Evolutionary conservation across 163 green algal species (phyloP), one percentile per base, ranked within the genome.

Genomic region (Chloroidium sp.): DNA sequence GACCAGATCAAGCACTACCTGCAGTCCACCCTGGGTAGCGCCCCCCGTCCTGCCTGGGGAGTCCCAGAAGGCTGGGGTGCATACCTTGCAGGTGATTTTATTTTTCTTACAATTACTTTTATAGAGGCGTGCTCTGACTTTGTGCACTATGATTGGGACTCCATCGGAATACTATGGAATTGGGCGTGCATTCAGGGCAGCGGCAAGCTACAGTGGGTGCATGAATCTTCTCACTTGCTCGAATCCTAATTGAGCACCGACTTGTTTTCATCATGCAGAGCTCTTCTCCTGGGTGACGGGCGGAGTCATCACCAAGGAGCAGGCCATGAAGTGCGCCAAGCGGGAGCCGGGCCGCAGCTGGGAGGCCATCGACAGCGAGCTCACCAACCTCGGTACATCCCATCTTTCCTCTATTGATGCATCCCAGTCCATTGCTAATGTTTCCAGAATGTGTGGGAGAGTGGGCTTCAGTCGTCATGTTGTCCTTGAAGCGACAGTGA

Each of bases 1-100:
- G 88, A 93, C 60, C 90, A 95, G 82, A 96, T 96, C 75, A 95
- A 93, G 72, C 69, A 81, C 2, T 97, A 96, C 85, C 85, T 97
- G 57, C 83, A 89, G 1, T 80, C 76, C 8, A 90, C 87, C 14
- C 84, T 97, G 79, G 93, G 92, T 0, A 84, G 91, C 13, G 92
- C 91, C 1, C 93, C 93, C 0, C 84, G 91, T 62, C 93, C 93
- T 0, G 78, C 90, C 4, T 97, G 93, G 90, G 92, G 93, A 69
- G 83, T 97, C 58, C 89, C 88, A 2, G 69, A 86, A 4, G 93
- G 92, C 74, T 97, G 93, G 94, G 89, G 90, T 72, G 67, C 67
- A 72, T 10, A 72, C 67, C 67, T 72, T 62, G 74, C 13, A 78
- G 36, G 74, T 2, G 36, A 36, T 36, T 36, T 36, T 36, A 36